Percentiles rank a stretch among this genome's conserved stretches.
phyloP scores from a whole-genome alignment of 345 rosid species.

The Sonneratia alba region DNA sequence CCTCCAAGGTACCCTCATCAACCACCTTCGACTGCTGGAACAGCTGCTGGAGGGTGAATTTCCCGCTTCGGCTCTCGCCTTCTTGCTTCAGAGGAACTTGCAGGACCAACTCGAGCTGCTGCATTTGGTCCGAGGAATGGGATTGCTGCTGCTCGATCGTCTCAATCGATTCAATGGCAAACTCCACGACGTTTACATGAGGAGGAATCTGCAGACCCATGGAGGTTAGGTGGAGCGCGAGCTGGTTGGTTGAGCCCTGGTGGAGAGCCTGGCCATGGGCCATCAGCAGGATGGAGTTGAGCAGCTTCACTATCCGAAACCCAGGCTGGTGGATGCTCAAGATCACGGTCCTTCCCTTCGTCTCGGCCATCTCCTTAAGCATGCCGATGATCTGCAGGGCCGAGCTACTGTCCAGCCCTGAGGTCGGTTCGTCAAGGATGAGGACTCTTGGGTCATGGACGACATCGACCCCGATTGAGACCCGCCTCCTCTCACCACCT shows the following conservation, averaged over 20 bases:
- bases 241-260: conserved; percentile 71
- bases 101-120: conserved; percentile 17
- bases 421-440: conserved; percentile 95
- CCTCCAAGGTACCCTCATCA: conserved; percentile 43
- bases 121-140: conserved; percentile 14
- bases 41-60: conserved; percentile 70
- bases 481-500: conserved; percentile 93
- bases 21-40: conserved; percentile 69
- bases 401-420: conserved; percentile 85
- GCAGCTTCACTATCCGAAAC: conserved; percentile 74
- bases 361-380: conserved; percentile 91
- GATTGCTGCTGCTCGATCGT: conserved; percentile 25
- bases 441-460: conserved; percentile 82
- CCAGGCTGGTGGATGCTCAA: conserved; percentile 92
- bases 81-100: conserved; percentile 25
- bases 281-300: conserved; percentile 66
- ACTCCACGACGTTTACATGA: conserved; percentile 66
- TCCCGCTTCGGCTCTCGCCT: conserved; percentile 39
- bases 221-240: conserved; percentile 31
- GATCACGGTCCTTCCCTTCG: conserved; percentile 57
- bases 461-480: conserved; percentile 88
- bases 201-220: conserved; percentile 57
- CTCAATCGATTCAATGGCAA: conserved; percentile 74
- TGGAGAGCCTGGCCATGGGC: conserved; percentile 72
- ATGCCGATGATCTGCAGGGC: conserved; percentile 75